Evolutionary conservation across 176 grass and related monocot genomes (phyloP).

Genomic region (Aegilops longissima): DNA sequence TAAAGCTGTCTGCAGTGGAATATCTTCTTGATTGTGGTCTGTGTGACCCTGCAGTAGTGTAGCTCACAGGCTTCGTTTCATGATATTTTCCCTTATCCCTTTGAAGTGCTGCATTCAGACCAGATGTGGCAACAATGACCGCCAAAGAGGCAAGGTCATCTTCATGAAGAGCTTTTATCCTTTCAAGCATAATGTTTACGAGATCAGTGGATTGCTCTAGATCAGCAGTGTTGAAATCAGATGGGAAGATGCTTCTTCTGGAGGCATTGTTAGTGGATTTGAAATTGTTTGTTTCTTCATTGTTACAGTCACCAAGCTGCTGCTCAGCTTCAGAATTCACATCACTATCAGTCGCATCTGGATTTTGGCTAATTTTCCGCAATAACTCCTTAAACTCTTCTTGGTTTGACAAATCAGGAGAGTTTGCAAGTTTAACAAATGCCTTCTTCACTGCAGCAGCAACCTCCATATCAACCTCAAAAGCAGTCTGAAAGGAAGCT

Average conservation of each 20-base stretch:
- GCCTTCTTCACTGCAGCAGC: slow-evolving; percentile 78
- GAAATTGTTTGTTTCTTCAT: slow-evolving; percentile 12
- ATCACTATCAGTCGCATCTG: slow-evolving; percentile 44
- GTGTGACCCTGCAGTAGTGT: background rate
- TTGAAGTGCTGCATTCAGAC: slow-evolving; percentile 77
- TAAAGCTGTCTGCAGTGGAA: slow-evolving; percentile 46
- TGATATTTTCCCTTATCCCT: slow-evolving; percentile 48
- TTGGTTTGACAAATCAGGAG: slow-evolving; percentile 49
- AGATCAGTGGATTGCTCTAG: slow-evolving; percentile 41
- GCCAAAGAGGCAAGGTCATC: slow-evolving; percentile 83
- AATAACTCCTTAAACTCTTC: slow-evolving; percentile 73
- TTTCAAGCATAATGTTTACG: slow-evolving; percentile 64
- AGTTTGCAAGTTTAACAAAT: slow-evolving; percentile 66
- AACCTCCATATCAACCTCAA: slow-evolving; percentile 91
- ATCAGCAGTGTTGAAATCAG: slow-evolving; percentile 28
- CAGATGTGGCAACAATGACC: slow-evolving; percentile 90
- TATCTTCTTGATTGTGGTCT: slow-evolving; percentile 43
- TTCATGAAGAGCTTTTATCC: slow-evolving; percentile 76
- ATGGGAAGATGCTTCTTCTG: slow-evolving; percentile 26
- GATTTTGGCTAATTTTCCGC: slow-evolving; percentile 88
- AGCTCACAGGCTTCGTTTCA: slow-evolving; percentile 6
- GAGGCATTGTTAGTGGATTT: slow-evolving; percentile 25
- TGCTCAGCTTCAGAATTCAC: slow-evolving; percentile 37
- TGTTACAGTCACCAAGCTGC: background rate
- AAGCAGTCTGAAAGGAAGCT: slow-evolving; percentile 87